Conservation (phyloP, 2,329 filamentous ascomycete species). For the Tolypocladium tundrense region DNA sequence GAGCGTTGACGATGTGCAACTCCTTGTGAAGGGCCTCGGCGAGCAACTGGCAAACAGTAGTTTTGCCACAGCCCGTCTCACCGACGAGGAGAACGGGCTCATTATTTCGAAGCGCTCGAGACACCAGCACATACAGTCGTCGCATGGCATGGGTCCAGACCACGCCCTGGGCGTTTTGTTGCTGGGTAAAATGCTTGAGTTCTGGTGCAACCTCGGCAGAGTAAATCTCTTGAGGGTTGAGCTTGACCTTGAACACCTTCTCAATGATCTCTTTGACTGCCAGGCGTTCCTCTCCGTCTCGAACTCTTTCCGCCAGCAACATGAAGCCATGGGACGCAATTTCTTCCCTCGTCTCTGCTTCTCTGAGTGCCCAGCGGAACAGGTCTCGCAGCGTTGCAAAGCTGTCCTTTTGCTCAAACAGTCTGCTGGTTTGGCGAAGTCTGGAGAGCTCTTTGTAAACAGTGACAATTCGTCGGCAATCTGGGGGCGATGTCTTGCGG, state of each 20-base stretch:
- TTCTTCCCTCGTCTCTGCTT: slow-evolving; percentile 76
- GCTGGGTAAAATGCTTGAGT: slow-evolving; percentile 35
- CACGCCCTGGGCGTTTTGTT: slow-evolving; percentile 50
- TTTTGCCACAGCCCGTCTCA: slow-evolving; percentile 97
- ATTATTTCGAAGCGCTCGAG: slow-evolving; percentile 74
- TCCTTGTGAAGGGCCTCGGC: slow-evolving; percentile 69
- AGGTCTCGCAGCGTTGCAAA: slow-evolving; percentile 94
- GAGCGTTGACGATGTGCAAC: slow-evolving; percentile 87
- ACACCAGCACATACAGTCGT: slow-evolving; percentile 80
- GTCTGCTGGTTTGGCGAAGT: slow-evolving; percentile 75
- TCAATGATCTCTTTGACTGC: slow-evolving; percentile 86
- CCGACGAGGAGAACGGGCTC: slow-evolving; percentile 92
- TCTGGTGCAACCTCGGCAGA: slow-evolving; percentile 46
- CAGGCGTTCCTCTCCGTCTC: slow-evolving; percentile 75
- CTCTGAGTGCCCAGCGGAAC: slow-evolving; percentile 86
- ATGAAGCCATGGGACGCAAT: slow-evolving; percentile 91
- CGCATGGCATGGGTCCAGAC: slow-evolving; percentile 97
- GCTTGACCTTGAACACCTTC: slow-evolving; percentile 74
- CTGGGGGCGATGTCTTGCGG: slow-evolving; percentile 76
- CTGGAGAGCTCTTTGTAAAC: slow-evolving; percentile 91
- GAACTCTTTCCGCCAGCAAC: slow-evolving; percentile 87
- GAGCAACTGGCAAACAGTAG: slow-evolving; percentile 86
- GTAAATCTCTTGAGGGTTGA: slow-evolving; percentile 69
- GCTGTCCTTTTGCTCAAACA: slow-evolving; percentile 96
- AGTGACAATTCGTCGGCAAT: slow-evolving; percentile 81